Evolutionary conservation across 345 rosid genomes (phyloP), one percentile per base, ranked within the genome.

Genomic region (Gynandropsis gynandra): DNA sequence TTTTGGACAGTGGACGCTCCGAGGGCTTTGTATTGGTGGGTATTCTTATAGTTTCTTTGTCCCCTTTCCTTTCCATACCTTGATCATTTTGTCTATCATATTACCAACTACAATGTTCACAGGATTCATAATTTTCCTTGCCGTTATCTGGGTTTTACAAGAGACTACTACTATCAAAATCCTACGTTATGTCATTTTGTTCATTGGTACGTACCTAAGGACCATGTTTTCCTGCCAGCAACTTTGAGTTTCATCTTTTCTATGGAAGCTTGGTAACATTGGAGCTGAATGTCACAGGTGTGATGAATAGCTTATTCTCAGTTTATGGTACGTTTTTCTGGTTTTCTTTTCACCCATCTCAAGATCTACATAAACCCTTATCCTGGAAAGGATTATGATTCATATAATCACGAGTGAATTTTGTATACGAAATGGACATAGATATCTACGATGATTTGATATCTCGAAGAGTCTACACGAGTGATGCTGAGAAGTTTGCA

Each of bases 401-500:
- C 9, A 44, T 33, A 47, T 15, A 42, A n/a, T 50, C 16, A 14
- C 41, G 14, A 18, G 40, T 35, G 2, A 24, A 24, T 14, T n/a
- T 2, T 35, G 18, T 64, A 36, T 31, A 29, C 59, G 50, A 42
- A 43, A 38, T 49, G 61, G 48, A 19, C 31, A 38, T 75, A 87
- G 96, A 90, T 64, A 90, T 90, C 32, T 90, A 90, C 18, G 98
- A 90, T 61, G 98, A 90, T 64, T 67, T 87, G 50, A 87, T 87
- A 77, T 87, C 98, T 32, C 80, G 96, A 71, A 84, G 98, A 66
- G 83, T 87, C 35, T 19, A 87, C 69, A 75, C 95, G 10, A 87
- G 98, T 4, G 96, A 90, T 62, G 98, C 98, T 54, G 98, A 90
- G 82, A 90, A 90, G 71, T 90, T 90, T 67, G 98, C 98, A 14